These are phyloP conservation scores for Fragosphaeria purpurea DNA, from an alignment of 2,329 filamentous ascomycete genomes.

Conservation along the genomic window DNA sequence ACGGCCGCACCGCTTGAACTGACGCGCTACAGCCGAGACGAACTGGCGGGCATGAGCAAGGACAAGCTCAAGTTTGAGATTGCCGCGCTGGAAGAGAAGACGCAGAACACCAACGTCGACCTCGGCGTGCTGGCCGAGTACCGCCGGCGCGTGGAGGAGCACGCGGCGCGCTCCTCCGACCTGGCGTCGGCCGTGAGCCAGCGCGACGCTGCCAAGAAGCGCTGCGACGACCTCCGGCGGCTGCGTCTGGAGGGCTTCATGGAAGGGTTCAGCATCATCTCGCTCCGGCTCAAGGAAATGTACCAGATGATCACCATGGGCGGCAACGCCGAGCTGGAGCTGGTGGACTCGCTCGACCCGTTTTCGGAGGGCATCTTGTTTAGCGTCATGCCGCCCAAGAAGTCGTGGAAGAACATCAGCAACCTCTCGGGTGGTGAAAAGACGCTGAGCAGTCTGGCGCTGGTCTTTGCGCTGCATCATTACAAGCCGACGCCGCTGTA, in stretches of 20 bases:
- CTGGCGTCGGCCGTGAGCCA: slow-evolving; percentile 65
- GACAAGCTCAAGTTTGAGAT: slow-evolving; percentile 52
- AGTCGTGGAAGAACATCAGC: slow-evolving; percentile 99
- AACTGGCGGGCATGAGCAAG: slow-evolving; percentile 57
- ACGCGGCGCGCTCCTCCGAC: slow-evolving; percentile 54
- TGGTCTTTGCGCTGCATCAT: slow-evolving; percentile 97
- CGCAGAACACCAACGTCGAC: slow-evolving; percentile 78
- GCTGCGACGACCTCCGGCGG: slow-evolving; percentile 83
- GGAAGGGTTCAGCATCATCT: slow-evolving; percentile 93
- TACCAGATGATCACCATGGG: slow-evolving; percentile 99
- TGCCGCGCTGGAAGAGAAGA: slow-evolving; percentile 55
- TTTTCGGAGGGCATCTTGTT: slow-evolving; percentile 97
- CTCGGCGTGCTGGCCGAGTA: slow-evolving; percentile 56
- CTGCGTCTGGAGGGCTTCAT: slow-evolving; percentile 93
- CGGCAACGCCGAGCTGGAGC: slow-evolving; percentile 91
- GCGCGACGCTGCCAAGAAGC: slow-evolving; percentile 81
- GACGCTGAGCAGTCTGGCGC: slow-evolving; percentile 80
- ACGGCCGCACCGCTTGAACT: slow-evolving; percentile 41
- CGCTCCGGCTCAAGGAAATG: slow-evolving; percentile 94
- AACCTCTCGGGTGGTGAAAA: slow-evolving; percentile 96
- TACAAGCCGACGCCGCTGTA: slow-evolving; percentile 97
- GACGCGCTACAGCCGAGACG: slow-evolving; percentile 66
- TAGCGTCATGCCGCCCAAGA: slow-evolving; percentile 98
- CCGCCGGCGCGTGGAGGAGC: slow-evolving; percentile 29
- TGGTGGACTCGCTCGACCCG: slow-evolving; percentile 91